These are phyloP conservation scores for Ceratobasidium sp. DNA, from an alignment of 1,284 basidiomycete species.

Conservation along the genomic window DNA sequence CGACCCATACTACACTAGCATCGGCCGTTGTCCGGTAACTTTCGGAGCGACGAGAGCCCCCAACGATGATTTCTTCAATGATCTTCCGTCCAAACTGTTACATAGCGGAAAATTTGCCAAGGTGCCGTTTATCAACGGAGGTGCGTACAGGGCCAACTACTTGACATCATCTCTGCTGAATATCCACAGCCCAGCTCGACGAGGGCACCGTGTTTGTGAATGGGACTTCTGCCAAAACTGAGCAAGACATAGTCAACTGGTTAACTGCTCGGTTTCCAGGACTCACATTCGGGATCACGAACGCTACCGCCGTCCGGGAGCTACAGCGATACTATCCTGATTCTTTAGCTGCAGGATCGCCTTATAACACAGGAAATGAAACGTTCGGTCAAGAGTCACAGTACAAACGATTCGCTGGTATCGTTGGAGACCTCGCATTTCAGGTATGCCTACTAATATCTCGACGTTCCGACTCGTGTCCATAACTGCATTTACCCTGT, in stretches of 20 bases:
- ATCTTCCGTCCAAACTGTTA: conserved; percentile 51
- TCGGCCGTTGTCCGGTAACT: neutral
- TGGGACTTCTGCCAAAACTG: conserved; percentile 20
- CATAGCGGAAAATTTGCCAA: conserved; percentile 50
- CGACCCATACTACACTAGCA: neutral
- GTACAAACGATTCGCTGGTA: conserved; percentile 30
- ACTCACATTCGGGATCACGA: conserved; percentile 1
- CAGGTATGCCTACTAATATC: neutral
- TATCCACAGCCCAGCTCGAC: conserved; percentile 39
- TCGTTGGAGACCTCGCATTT: conserved; percentile 36
- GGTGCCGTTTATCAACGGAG: conserved; percentile 55
- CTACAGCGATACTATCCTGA: conserved; percentile 36
- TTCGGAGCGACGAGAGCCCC: conserved; percentile 41
- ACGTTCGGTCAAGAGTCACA: conserved; percentile 20
- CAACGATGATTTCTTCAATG: conserved; percentile 54
- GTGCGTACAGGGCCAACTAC: conserved; percentile 21
- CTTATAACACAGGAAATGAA: conserved; percentile 35
- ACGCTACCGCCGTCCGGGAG: conserved; percentile 19
- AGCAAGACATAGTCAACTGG: conserved; percentile 21
- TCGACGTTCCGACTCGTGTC: neutral
- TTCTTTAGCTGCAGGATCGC: conserved; percentile 35
- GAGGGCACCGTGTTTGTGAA: conserved; percentile 47
- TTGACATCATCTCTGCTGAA: neutral
- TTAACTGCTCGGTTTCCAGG: conserved; percentile 5
- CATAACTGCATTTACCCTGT: neutral